A percentile compares a stretch with the other conserved stretches of the same genome.
Evolutionary conservation across 2,329 filamentous ascomycete species (phyloP).

Genomic region (Plectosphaerella sp.): DNA sequence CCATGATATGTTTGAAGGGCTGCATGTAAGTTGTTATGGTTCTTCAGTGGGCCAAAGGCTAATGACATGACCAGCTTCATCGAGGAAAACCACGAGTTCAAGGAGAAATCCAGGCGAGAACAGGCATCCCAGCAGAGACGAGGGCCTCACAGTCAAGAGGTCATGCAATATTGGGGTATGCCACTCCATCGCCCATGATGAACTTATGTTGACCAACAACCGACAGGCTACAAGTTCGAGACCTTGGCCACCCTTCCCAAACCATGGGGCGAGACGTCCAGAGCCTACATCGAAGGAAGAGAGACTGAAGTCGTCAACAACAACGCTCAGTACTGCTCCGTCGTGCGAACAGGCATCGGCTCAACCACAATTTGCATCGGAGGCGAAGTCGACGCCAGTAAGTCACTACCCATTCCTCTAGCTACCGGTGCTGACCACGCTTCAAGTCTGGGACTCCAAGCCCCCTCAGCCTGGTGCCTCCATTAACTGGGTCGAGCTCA

Average conservation of each 20-base stretch:
- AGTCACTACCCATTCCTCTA: slow-evolving; percentile 13
- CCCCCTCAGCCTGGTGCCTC: slow-evolving; percentile 60
- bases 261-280: slow-evolving; percentile 67
- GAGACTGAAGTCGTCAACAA: slow-evolving; percentile 74
- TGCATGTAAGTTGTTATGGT: slow-evolving; percentile 38
- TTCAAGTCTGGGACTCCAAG: slow-evolving; percentile 76
- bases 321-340: slow-evolving; percentile 90
- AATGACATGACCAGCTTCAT: slow-evolving; percentile 62
- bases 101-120: slow-evolving; percentile 54
- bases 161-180: slow-evolving; percentile 90
- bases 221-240: slow-evolving; percentile 91
- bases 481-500: slow-evolving; percentile 91
- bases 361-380: slow-evolving; percentile 71
- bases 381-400: slow-evolving; percentile 89
- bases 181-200: background rate
- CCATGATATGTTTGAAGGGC: slow-evolving; percentile 28
- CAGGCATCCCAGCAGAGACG: slow-evolving; percentile 48
- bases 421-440: slow-evolving; percentile 1
- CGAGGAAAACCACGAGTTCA: slow-evolving; percentile 81
- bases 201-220: background rate
- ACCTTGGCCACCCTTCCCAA: slow-evolving; percentile 71
- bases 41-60: background rate
- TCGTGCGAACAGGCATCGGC: slow-evolving; percentile 85
- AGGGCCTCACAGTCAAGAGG: slow-evolving; percentile 56
- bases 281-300: slow-evolving; percentile 75